Evolutionary conservation across 352 stramenopile species (phyloP), one percentile per base, ranked within the genome.

Genomic region (Plasmopara viticola): DNA sequence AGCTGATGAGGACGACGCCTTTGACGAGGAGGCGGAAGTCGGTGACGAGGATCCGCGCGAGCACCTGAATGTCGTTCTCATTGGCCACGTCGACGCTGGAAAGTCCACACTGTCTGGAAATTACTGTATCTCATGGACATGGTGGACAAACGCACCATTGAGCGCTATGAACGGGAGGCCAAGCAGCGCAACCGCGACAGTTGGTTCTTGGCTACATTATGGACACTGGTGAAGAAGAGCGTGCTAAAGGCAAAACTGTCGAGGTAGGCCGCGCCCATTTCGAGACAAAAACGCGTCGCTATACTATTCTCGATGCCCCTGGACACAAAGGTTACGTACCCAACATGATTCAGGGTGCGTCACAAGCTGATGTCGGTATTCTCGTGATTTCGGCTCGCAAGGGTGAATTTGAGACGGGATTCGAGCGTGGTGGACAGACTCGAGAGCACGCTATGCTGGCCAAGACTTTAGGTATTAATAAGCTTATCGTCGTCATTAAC

Each of bases 301-400:
- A 91, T 67, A 99, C 97, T n/a, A 99, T 99, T 60, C 67, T 99
- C 51, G 97, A 99, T 77, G 96, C 97, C 3, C 97, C 97, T 6
- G 97, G 97, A n/a, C 92, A 98, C 74, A 97, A 97, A 78, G 98
- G 97, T 66, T 99, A 99, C 71, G 97, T 99, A 38, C 97, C 97
- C 4, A 98, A 99, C 69, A 99, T 99, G 96, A 93, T 90, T 66
- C 90, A 97, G 68, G 95, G 95, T 38, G 95, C 95, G 8, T 94
- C 90, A 48, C 96, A 99, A 71, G 97, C 96, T 18, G 97, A 99
- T 68, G 79, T 99, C 10, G 97, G 93, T 35, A 93, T 99, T 51
- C 81, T 99, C 44, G 95, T 98, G 13, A 98, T 98, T 70, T 96
- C 89, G 25, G 90, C 92, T 17, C 74, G 92, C 42, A 97, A 96